Evolutionary conservation across 2,329 filamentous ascomycete genomes (phyloP), one percentile per base, ranked within the genome.

Genomic region (Fusarium equiseti): DNA sequence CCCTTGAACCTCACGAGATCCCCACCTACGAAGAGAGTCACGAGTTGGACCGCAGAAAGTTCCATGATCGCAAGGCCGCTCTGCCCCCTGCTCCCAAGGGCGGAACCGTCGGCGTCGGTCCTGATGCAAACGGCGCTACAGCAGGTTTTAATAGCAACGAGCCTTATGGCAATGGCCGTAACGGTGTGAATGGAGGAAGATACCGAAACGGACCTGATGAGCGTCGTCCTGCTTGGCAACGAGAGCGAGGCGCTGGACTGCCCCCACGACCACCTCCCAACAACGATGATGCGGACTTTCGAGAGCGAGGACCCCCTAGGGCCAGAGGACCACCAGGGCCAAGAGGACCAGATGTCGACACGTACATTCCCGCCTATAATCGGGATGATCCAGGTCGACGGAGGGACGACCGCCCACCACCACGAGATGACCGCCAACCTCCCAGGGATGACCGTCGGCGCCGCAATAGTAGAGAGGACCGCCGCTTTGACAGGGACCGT

Each of bases 1-100:
- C 96, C 11, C 90, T 95, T 42, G 88, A 88, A 59, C 94, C 96
- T 2, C 91, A 92, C 70, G 94, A 98, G 53, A 87, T 99, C n/a
- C 96, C 96, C 4, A 88, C 84, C 18, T 98, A 97, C 76, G 93
- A 97, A 77, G 95, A 98, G 76, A 97, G 94, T 46, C 96, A 99
- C 80, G 96, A 99, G 80, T 85, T 98, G n/a, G 96, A 99, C 78
- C 89, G 95, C 53, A 90, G 94, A 78, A 97, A 95, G 81, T 95
- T 94, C 74, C 91, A 97, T 72, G 92, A 94, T 63, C 91, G 96
- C 76, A 93, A 93, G 77, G 92, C 92, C 24, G 92, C 91, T 24
- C 86, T 95, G 13, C 95, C 95, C 6, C 95, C 96, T 15, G 96
- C 95, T 1, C 96, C 96, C 0, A 94, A 95, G 73, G 95, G 95